Conservation (phyloP, 345 rosid species). For the Euphorbia peplus region DNA sequence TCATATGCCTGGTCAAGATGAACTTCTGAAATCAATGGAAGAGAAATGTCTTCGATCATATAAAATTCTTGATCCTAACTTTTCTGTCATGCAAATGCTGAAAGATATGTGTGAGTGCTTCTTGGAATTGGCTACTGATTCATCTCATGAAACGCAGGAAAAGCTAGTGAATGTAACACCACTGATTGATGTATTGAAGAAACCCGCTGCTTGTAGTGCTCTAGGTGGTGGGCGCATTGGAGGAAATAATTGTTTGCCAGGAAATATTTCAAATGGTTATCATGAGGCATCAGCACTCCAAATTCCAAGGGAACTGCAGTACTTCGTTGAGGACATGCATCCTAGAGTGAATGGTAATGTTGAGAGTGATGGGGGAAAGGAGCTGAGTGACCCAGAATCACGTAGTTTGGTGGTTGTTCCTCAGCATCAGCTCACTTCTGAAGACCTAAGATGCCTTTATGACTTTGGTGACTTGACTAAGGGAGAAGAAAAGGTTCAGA, state of each 20-base stretch:
- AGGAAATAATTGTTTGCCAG: slow-evolving; percentile 12
- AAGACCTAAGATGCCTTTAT: slow-evolving; percentile 48
- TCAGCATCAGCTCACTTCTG: slow-evolving; percentile 41
- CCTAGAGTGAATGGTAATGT: slow-evolving; percentile 25
- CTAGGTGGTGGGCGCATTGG: slow-evolving; percentile 19
- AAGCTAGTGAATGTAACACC: slow-evolving; percentile 35
- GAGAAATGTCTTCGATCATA: slow-evolving; percentile 71
- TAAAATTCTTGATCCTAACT: slow-evolving; percentile 69
- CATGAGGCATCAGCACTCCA: slow-evolving; percentile 11
- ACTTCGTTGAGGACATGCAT: background rate
- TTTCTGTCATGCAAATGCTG: slow-evolving; percentile 62
- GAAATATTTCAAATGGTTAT: slow-evolving; percentile 9
- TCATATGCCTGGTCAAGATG: slow-evolving; percentile 65
- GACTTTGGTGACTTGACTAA: slow-evolving; percentile 51
- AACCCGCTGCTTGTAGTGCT: slow-evolving; percentile 38
- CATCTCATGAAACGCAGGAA: slow-evolving; percentile 58
- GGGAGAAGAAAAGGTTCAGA: slow-evolving; percentile 64
- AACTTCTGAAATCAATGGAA: slow-evolving; percentile 65
- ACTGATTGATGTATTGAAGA: slow-evolving; percentile 40
- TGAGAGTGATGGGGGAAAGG: slow-evolving; percentile 25
- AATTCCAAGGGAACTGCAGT: slow-evolving; percentile 13
- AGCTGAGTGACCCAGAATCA: slow-evolving; percentile 15
- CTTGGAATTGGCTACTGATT: slow-evolving; percentile 57
- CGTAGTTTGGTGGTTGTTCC: slow-evolving; percentile 48
- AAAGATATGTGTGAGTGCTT: slow-evolving; percentile 80